phyloP scores from a whole-genome alignment of 192 early-diverging fungal genomes.

The Linnemannia exigua region DNA sequence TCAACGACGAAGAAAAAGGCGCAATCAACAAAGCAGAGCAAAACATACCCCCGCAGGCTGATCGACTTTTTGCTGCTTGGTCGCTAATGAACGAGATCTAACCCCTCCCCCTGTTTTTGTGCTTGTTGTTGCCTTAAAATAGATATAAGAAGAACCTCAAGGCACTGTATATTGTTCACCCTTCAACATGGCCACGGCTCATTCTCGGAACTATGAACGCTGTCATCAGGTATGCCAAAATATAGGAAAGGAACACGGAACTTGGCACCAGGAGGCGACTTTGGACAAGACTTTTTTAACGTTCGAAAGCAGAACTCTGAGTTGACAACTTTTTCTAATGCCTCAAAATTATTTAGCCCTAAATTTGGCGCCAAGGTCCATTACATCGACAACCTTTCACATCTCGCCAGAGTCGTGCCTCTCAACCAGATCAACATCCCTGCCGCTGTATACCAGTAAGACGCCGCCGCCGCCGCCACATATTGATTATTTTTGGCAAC shows the following conservation, averaged over 20 bases:
- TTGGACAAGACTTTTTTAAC: not conserved
- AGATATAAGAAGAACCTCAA: conserved; percentile 96
- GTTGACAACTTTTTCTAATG: not conserved
- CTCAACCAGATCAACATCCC: conserved; percentile 86
- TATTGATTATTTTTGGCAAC: too few species aligned
- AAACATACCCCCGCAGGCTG: not conserved
- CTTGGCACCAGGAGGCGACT: not conserved
- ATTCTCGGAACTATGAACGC: conserved; percentile 89
- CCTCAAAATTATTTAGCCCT: conserved; percentile 66
- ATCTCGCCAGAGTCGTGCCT: conserved; percentile 76
- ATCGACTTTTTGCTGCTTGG: not conserved
- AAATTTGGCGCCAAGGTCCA: conserved; percentile 91
- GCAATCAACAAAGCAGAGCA: not conserved
- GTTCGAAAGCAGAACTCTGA: not conserved
- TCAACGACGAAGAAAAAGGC: not conserved
- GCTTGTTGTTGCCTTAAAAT: not conserved
- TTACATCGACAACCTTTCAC: conserved; percentile 81
- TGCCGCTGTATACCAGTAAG: conserved; percentile 72
- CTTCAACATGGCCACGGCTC: conserved; percentile 85
- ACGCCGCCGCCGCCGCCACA: too few species aligned
- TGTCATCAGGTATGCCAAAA: conserved; percentile 80
- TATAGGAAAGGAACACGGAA: not conserved
- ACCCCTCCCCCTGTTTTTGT: not conserved
- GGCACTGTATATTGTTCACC: conserved; percentile 92
- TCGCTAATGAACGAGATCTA: not conserved